Base-by-base conservation (phyloP, 1,284 basidiomycete genomes). In the Wallemia mellicola region DNA sequence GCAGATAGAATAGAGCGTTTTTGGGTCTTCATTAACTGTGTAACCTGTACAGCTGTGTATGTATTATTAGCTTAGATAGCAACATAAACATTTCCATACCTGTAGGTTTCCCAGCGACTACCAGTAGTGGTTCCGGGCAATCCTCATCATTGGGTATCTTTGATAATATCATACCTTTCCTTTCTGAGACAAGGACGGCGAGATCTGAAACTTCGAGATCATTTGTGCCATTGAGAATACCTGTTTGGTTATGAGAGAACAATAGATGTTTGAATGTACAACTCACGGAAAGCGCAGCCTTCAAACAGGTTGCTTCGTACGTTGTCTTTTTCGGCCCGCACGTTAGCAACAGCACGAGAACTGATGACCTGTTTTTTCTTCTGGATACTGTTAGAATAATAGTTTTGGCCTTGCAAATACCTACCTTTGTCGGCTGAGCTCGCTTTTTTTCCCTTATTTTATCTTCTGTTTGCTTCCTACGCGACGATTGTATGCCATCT, bases 81-180 rank as follows among this genome's bases (percentile, higher is more conserved):
- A 22, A 7, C n/a, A 24, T 26, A 11, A 55, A 26, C 11, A 3
- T 14, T 26, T 14, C 2, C 57, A 38, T 27, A 61, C 63, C 61
- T 22, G 58, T 59, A 28, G 59, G 60, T n/a, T 61, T 38, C 11
- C 58, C 25, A 9, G 63, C 60, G 28, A 65, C 59, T 24, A 65
- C 61, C 5, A 63, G 27, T 3, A 26, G 75, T 64, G 74, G 72
- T 62, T 61, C 69, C 5, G 55, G 55, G 24, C 55, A 57, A 7
- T 27, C 75, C 54, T 22, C 33, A 28, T n/a, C 58, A 54, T 61
- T 69, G 24, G 60, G 61, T 56, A 61, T 59, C 59, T 30, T 61
- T 67, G 86, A 83, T 1, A 76, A 75, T 64, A 78, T 79, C 7
- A 72, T 74, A 1, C 87, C 88, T 0, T 88, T 86, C 64, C 91